phyloP scores from a whole-genome alignment of 176 grass and related monocot species.

The Thalia dealbata region DNA sequence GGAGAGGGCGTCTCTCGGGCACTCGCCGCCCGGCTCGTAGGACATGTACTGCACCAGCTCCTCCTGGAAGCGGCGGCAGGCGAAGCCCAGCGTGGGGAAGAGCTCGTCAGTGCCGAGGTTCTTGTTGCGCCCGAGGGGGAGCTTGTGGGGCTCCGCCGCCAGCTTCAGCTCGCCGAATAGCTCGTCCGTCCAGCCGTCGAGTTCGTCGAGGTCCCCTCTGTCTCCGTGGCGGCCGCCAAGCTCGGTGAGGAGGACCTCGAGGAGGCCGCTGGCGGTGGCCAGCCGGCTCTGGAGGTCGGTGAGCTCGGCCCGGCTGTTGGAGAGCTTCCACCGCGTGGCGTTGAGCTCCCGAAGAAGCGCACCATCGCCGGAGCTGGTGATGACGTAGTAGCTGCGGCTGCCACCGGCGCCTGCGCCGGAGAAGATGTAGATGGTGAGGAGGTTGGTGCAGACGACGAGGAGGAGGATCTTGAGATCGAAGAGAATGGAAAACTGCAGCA shows the following conservation, averaged over 20 bases:
- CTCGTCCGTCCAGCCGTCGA: constrained; percentile 12
- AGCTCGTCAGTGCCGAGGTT: constrained; percentile 12
- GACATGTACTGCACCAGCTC: constrained; percentile 6
- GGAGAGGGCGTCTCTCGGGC: background rate
- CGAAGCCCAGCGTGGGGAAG: constrained; percentile 2
- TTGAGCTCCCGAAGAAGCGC: constrained; percentile 52
- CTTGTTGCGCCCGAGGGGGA: background rate
- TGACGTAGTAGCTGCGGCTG: background rate
- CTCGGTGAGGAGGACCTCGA: constrained; percentile 49
- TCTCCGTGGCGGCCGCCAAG: constrained; percentile 48
- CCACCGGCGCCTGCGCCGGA: background rate
- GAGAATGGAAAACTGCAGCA: background rate
- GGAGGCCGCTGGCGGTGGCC: constrained; percentile 40
- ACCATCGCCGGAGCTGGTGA: constrained; percentile 33
- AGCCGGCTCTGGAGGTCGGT: constrained; percentile 40
- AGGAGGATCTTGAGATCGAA: background rate
- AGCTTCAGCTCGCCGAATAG: background rate
- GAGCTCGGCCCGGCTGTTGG: constrained; percentile 20
- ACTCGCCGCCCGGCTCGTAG: constrained; percentile 4
- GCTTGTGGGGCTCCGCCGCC: background rate
- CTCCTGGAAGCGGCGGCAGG: constrained; percentile 4
- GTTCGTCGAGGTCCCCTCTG: constrained; percentile 8
- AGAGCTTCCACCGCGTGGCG: constrained; percentile 39
- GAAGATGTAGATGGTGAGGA: background rate
- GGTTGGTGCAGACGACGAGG: background rate